Evolutionary conservation across 2,329 filamentous ascomycete genomes (phyloP).

Genomic region (Xylogone sp.): DNA sequence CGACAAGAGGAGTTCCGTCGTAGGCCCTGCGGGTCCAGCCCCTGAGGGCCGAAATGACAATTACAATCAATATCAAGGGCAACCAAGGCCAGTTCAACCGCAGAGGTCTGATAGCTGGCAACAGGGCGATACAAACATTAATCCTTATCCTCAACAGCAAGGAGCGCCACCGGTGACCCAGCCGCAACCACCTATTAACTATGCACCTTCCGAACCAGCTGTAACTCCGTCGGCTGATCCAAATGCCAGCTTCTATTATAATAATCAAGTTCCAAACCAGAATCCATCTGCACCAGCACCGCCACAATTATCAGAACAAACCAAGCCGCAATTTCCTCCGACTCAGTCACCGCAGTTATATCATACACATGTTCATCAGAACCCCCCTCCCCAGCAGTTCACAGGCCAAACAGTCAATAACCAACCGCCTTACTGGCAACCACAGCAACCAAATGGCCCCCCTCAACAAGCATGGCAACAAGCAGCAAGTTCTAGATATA

Average conservation of each 20-base stretch:
- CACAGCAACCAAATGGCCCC: constrained; percentile 35
- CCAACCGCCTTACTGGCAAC: constrained; percentile 47
- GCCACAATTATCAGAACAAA: constrained; percentile 29
- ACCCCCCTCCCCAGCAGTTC: constrained; percentile 20
- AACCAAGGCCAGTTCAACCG: constrained; percentile 27
- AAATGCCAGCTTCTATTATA: constrained; percentile 56
- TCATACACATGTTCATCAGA: constrained; percentile 17
- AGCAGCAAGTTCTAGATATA: constrained; percentile 44
- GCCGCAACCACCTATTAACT: constrained; percentile 30
- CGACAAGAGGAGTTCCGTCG: constrained; percentile 18
- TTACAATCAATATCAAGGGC: constrained; percentile 16
- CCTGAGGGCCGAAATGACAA: constrained; percentile 17
- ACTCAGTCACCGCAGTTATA: constrained; percentile 30
- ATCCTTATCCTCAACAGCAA: constrained; percentile 24
- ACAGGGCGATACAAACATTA: constrained; percentile 22
- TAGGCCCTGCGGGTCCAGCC: constrained; percentile 15
- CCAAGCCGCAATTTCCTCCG: constrained; percentile 31
- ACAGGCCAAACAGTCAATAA: constrained; percentile 19
- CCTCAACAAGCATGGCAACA: constrained; percentile 37
- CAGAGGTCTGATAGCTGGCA: constrained; percentile 36
- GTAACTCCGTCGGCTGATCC: constrained; percentile 43
- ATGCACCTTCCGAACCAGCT: constrained; percentile 29
- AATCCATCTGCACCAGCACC: constrained; percentile 32
- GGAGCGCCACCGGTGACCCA: constrained; percentile 12
- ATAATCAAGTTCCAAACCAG: constrained; percentile 42